Evolutionary conservation across 352 stramenopile genomes (phyloP), one percentile per base, ranked within the genome.

Genomic region (Phytophthora hibernalis): DNA sequence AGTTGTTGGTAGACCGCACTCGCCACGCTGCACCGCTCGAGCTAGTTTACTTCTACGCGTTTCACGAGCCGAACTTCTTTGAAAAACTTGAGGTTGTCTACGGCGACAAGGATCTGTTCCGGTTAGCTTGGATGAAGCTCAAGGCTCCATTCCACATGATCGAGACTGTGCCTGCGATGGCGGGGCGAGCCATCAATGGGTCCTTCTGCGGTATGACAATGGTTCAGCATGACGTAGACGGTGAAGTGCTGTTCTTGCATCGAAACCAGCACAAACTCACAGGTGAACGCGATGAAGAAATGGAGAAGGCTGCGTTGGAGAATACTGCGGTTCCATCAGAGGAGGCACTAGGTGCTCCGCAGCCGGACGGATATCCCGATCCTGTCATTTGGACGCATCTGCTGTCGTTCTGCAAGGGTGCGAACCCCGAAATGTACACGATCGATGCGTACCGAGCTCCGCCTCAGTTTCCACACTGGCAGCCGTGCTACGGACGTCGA

Each of bases 321-420:
- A 72, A 72, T 21, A 57, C n/a, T 0, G 58, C 62, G 13, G 43
- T 72, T 20, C 44, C 57, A 12, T 43, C 51, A n/a, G 57, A 53
- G 18, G 57, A 72, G 20, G 50, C 57, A n/a, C 44, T 72, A 15
- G 64, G 64, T 22, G 51, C 64, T 28, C 49, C 43, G 4, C 43
- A 67, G 3, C 21, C 64, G 1, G 72, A 75, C 44, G 48, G 69
- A 56, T 72, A 64, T 22, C 66, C 71, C 16, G 78, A 87, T 48
- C 79, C 75, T 2, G 65, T 75, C 10, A 79, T 91, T 45, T 88
- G 83, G 77, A 90, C 84, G 20, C 82, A 91, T 43, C 56, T 93
- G 44, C 55, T 87, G 62, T 76, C 82, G 53, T 82, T 90, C 70
- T 74, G 80, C 35, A 74, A 74, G 20, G 77, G 62, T 12, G 70